Conservation (phyloP, 2,329 filamentous ascomycete genomes). For the Aspergillus chevalieri region DNA sequence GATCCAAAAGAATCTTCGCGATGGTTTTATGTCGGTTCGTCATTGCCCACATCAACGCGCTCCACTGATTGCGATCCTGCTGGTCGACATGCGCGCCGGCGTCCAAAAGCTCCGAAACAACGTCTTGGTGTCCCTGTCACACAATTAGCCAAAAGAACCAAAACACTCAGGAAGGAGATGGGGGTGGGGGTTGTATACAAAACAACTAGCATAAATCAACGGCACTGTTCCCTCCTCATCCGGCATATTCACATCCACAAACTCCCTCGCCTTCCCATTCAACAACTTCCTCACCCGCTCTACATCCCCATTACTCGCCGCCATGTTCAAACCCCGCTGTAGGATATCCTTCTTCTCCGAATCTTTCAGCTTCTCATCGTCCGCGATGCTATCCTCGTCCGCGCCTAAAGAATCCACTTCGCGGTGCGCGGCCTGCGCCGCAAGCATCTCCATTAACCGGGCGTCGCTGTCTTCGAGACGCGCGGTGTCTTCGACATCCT, state of each 20-base stretch:
- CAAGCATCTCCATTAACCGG: conserved; percentile 90
- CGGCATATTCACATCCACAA: conserved; percentile 76
- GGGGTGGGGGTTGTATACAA: conserved; percentile 64
- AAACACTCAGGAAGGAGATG: neutral
- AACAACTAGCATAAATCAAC: conserved; percentile 95
- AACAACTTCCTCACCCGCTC: conserved; percentile 72
- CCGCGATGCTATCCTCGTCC: conserved; percentile 72
- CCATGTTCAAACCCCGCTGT: conserved; percentile 87
- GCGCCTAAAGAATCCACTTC: conserved; percentile 62
- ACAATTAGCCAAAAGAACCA: neutral
- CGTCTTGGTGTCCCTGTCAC: conserved; percentile 72
- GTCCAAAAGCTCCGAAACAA: conserved; percentile 75
- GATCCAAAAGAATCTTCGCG: conserved; percentile 84
- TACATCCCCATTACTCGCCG: conserved; percentile 91
- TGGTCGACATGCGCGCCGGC: conserved; percentile 84
- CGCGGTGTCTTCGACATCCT: conserved; percentile 40
- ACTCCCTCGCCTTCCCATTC: conserved; percentile 64
- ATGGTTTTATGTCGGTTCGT: conserved; percentile 96
- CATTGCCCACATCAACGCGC: conserved; percentile 98
- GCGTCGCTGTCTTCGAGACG: conserved; percentile 71
- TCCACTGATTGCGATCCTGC: conserved; percentile 96
- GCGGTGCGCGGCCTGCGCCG: conserved; percentile 81
- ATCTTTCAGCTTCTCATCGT: conserved; percentile 65
- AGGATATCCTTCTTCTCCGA: conserved; percentile 74
- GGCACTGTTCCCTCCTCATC: conserved; percentile 96